Evolutionary conservation across 768 basidiomycete genomes (phyloP), one percentile per base, ranked within the genome.

Genomic region (Podaxis mareebaensis): DNA sequence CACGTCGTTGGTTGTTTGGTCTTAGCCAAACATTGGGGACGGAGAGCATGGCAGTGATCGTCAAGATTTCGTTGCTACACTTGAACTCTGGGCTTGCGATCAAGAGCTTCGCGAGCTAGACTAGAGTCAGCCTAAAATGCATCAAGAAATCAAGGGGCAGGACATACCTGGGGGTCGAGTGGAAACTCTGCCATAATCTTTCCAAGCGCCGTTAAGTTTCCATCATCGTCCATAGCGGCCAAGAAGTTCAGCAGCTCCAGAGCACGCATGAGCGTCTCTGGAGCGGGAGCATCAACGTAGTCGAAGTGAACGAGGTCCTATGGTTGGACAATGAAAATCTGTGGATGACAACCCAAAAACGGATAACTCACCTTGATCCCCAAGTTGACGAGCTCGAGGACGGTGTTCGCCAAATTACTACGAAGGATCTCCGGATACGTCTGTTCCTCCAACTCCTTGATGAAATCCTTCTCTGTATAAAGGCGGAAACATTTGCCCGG

Each of bases 111-210:
- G 97, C 87, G 68, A 98, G 82, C 88, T 93, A 28, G 48, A 51
- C 54, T 60, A 33, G 30, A 20, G 66, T 57, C 59, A 63, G 36
- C 13, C 55, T 40, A 28, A 33, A 24, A 24, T 20, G 33, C 4
- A 4, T 22, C 3, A 24, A 44, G 10, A 8, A 42, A 3, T 53
- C 11, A 38, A 24, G 11, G 12, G 38, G 39, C 42, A 46, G 39
- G n/a, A 64, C 81, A 42, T 67, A 91, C 92, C 81, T 96, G 96
- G 44, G 96, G 97, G 74, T 99, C 97, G n/a, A 99, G 83, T 12
- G 96, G 97, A 81, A 99, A 99, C 68, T 98, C 95, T 0, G 97
- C 96, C 96, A 99, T 98, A 64, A 94, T 90, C 40, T 77, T 80
- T 3, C 97, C 97, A 7, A 99, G 78, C 0, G 87, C 76, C 0